phyloP scores from a whole-genome alignment of 2,329 filamentous ascomycete species.

The Cladosporium phlei region DNA sequence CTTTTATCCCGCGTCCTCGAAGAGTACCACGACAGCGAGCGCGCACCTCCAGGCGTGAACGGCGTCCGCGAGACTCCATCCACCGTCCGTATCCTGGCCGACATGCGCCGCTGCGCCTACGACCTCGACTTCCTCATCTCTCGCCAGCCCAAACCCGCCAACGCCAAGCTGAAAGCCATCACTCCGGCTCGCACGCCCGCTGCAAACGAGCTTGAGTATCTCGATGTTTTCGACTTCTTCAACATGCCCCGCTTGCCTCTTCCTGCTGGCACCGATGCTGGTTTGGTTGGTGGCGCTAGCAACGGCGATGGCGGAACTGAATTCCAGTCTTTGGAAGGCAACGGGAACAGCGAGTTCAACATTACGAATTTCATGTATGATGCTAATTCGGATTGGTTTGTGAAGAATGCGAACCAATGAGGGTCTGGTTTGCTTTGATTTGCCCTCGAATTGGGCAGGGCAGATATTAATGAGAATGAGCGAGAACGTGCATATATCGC shows the following conservation, averaged over 20 bases:
- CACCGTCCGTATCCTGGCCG: conserved; percentile 78
- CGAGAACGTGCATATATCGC: no score
- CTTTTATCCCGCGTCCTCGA: conserved; percentile 79
- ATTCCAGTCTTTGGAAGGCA: conserved; percentile 20
- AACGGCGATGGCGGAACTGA: conserved; percentile 11
- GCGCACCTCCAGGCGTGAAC: conserved; percentile 44
- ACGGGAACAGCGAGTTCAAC: conserved; percentile 59
- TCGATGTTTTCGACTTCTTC: conserved; percentile 93
- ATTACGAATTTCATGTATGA: conserved; percentile 76
- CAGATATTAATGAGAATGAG: no score
- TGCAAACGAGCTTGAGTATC: conserved; percentile 79
- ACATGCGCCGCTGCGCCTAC: conserved; percentile 87
- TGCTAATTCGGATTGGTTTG: conserved; percentile 66
- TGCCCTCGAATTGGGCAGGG: no score
- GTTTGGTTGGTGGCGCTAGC: conserved; percentile 16
- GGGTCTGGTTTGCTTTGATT: no score
- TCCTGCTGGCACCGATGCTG: not conserved
- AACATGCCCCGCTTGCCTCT: conserved; percentile 72
- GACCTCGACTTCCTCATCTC: conserved; percentile 88
- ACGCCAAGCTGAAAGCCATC: conserved; percentile 17
- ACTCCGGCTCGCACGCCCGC: conserved; percentile 50
- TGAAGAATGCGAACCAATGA: conserved; percentile 3
- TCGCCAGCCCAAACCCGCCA: conserved; percentile 56
- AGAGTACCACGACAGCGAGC: conserved; percentile 75
- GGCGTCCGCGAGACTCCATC: conserved; percentile 73